Conservation (phyloP, 805 yeast species). For the Cyberlindnera misumaiensis region DNA sequence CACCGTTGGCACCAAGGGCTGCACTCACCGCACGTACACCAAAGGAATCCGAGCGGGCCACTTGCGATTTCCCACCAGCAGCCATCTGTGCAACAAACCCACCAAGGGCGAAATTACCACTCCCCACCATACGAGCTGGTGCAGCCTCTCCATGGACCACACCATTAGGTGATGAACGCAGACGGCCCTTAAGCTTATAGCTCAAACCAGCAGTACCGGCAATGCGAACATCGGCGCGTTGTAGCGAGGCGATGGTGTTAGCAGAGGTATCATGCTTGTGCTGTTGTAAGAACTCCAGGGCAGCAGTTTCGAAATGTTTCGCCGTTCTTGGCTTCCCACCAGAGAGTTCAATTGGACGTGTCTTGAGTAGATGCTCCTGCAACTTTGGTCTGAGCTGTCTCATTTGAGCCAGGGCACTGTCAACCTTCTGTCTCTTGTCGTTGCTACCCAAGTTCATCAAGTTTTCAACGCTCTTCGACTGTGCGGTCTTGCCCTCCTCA, state of each 20-base stretch:
- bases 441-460: conserved; percentile 2
- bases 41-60: not conserved
- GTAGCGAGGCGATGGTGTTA: conserved; percentile 6
- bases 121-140: conserved; percentile 61
- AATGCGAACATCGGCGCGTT: conserved; percentile 21
- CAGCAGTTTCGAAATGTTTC: conserved; percentile 22
- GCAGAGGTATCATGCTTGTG: conserved; percentile 3
- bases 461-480: conserved; percentile 20
- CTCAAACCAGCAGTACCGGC: conserved; percentile 76
- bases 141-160: conserved; percentile 43
- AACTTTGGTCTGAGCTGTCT: conserved; percentile 45
- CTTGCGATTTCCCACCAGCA: too few species aligned
- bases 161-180: conserved; percentile 68
- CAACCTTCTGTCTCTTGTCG: conserved; percentile 4
- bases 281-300: conserved; percentile 28
- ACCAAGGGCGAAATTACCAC: conserved; percentile 47
- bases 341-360: conserved; percentile 37
- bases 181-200: conserved; percentile 61
- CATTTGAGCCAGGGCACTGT: conserved; percentile 17
- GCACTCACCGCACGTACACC: not conserved
- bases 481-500: conserved; percentile 5
- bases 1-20: not conserved
- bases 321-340: conserved; percentile 24
- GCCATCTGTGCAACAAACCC: conserved; percentile 34
- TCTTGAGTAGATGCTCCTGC: conserved; percentile 44